Conservation (phyloP, 2,329 filamentous ascomycete genomes). For the Clarireedia sp. region DNA sequence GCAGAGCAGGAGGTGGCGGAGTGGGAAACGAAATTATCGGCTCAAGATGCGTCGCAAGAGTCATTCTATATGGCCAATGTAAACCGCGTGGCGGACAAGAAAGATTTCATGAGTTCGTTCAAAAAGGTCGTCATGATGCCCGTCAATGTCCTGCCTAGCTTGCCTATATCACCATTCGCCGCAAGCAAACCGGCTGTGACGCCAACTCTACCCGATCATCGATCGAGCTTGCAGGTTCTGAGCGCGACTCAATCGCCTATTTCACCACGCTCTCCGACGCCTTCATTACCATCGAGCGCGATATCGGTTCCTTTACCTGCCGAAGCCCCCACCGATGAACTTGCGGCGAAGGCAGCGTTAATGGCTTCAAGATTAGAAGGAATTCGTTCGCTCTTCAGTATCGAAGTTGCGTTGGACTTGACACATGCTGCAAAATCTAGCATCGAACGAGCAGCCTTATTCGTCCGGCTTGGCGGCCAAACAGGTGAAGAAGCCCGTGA, state of each 20-base stretch:
- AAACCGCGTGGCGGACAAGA: slow-evolving; percentile 89
- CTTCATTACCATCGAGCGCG: slow-evolving; percentile 32
- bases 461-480: slow-evolving; percentile 72
- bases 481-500: slow-evolving; percentile 75
- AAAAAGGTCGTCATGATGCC: slow-evolving; percentile 99
- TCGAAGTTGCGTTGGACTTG: slow-evolving; percentile 84
- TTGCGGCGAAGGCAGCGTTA: slow-evolving; percentile 93
- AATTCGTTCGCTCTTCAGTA: slow-evolving; percentile 90
- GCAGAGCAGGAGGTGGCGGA: slow-evolving; percentile 69
- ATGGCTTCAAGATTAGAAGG: slow-evolving; percentile 93
- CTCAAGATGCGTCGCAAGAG: slow-evolving; percentile 84
- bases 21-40: slow-evolving; percentile 88
- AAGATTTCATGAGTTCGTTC: slow-evolving; percentile 92
- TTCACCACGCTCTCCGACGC: slow-evolving; percentile 43
- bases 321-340: slow-evolving; percentile 78
- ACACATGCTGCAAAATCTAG: slow-evolving; percentile 84
- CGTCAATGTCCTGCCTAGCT: slow-evolving; percentile 75
- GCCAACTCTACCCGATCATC: slow-evolving; percentile 16
- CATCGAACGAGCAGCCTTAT: slow-evolving; percentile 75
- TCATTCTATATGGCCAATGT: slow-evolving; percentile 95
- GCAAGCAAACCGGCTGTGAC: slow-evolving; percentile 30
- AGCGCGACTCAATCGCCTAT: slow-evolving; percentile 17
- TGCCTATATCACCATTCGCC: slow-evolving; percentile 50
- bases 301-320: slow-evolving; percentile 36
- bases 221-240: slow-evolving; percentile 26